Conservation (phyloP, 352 stramenopile genomes). For the Globisporangium nunn region DNA sequence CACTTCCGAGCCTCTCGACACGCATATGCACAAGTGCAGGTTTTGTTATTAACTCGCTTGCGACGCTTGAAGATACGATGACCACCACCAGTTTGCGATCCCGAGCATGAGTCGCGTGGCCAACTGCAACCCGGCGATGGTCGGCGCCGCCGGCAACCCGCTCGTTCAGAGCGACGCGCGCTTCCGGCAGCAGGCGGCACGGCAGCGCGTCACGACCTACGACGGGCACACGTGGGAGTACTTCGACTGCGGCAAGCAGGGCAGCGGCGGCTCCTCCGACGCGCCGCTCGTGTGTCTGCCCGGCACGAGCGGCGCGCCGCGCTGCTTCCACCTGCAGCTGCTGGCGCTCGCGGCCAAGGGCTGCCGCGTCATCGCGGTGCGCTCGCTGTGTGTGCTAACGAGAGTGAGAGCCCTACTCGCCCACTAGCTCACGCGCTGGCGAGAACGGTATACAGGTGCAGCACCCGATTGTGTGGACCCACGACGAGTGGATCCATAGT, state of each 20-base stretch:
- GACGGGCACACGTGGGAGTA: conserved; percentile 75
- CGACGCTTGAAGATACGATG: background rate
- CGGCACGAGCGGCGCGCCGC: conserved; percentile 38
- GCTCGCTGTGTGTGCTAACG: conserved; percentile 1
- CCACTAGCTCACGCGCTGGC: background rate
- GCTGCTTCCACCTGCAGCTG: conserved; percentile 57
- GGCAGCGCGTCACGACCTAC: conserved; percentile 69
- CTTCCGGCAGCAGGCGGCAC: conserved; percentile 55
- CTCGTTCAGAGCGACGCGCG: conserved; percentile 29
- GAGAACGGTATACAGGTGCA: conserved; percentile 29
- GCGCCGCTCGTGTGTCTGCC: conserved; percentile 59
- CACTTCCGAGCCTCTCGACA: background rate
- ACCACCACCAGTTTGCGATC: background rate
- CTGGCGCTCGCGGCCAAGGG: conserved; percentile 41
- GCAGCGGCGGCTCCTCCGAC: background rate
- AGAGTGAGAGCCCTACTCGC: too few relatives aligned
- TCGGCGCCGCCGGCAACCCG: conserved; percentile 6
- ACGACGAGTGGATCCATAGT: conserved; percentile 77
- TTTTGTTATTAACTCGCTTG: background rate
- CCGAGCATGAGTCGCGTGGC: conserved; percentile 10
- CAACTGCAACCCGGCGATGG: conserved; percentile 12
- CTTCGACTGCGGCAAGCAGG: conserved; percentile 54
- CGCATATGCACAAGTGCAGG: background rate
- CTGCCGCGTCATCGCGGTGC: conserved; percentile 56
- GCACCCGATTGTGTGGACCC: conserved; percentile 64